Conservation (phyloP, 164 flowering plant species). For the Cinnamomum micranthum region DNA sequence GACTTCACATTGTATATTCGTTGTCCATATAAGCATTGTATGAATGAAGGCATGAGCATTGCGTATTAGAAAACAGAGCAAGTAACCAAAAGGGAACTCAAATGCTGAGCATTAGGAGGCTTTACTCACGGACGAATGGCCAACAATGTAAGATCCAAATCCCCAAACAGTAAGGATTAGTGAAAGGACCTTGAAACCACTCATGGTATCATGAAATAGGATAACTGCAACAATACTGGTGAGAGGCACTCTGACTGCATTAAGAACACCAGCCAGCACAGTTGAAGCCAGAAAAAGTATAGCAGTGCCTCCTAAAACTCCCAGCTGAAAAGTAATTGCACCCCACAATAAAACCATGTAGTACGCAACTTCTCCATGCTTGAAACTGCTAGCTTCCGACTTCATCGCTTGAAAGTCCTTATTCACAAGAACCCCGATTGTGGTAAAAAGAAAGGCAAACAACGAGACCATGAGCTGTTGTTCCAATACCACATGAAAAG, state of each 20-base stretch:
- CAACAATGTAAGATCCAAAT: constrained; percentile 67
- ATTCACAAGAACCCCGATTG: constrained; percentile 57
- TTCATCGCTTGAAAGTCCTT: constrained; percentile 60
- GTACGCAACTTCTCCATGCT: constrained; percentile 58
- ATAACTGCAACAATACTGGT: constrained; percentile 87
- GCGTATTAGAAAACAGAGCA: too few species aligned
- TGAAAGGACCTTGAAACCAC: constrained; percentile 87
- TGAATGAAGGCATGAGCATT: too few species aligned
- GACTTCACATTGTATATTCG: too few species aligned
- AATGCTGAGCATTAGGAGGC: constrained; percentile 6
- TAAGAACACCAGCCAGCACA: constrained; percentile 81
- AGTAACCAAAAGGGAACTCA: neutral
- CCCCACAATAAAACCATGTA: constrained; percentile 67
- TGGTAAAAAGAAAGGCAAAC: constrained; percentile 66
- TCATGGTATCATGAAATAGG: constrained; percentile 75
- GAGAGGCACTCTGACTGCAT: constrained; percentile 79
- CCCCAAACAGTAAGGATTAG: constrained; percentile 87
- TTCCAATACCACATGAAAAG: constrained; percentile 90
- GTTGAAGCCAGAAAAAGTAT: constrained; percentile 75
- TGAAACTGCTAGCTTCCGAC: constrained; percentile 55
- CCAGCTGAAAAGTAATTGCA: constrained; percentile 77
- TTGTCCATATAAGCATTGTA: too few species aligned
- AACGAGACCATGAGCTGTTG: constrained; percentile 91
- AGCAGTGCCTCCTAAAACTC: constrained; percentile 70
- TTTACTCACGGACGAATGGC: constrained; percentile 36